Percentiles rank a stretch among this genome's conserved stretches.
These are phyloP conservation scores for Phaseolus lunatus DNA, from an alignment of 306 rosid species.

Conservation along the genomic window DNA sequence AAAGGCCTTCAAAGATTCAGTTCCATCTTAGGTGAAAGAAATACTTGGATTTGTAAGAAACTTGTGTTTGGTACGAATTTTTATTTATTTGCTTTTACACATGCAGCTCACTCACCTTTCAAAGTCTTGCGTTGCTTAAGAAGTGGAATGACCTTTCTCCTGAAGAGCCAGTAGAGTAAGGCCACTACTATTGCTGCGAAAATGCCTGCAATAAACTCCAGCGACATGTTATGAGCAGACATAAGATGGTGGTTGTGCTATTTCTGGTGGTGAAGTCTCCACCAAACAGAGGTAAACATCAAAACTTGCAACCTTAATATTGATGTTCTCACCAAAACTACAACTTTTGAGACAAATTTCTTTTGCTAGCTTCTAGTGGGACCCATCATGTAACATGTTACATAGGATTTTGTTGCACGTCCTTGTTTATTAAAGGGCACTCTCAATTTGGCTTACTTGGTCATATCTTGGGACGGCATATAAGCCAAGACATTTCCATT, in stretches of 20 bases:
- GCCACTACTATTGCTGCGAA: constrained; percentile 49
- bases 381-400: not conserved
- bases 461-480: constrained; percentile 59
- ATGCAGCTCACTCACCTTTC: constrained; percentile 59
- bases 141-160: constrained; percentile 53
- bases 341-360: not conserved
- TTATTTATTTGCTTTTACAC: constrained; percentile 8
- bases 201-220: constrained; percentile 56
- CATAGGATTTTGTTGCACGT: constrained; percentile 30
- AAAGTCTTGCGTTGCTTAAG: constrained; percentile 36
- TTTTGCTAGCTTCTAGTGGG: constrained; percentile 23
- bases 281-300: not conserved
- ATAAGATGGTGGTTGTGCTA: constrained; percentile 10
- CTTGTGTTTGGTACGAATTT: not conserved
- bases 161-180: constrained; percentile 47
- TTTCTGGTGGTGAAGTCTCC: constrained; percentile 38
- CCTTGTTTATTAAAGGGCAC: constrained; percentile 13
- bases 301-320: constrained; percentile 39
- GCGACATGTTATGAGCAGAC: constrained; percentile 30
- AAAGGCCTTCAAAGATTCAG: not conserved
- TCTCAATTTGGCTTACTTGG: constrained; percentile 42
- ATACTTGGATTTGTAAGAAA: not conserved
- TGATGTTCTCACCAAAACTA: constrained; percentile 7
- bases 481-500: constrained; percentile 45
- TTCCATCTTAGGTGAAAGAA: constrained; percentile 11